Evolutionary conservation across 768 basidiomycete genomes (phyloP), one percentile per base, ranked within the genome.

Genomic region (Boletus rubescentipes): DNA sequence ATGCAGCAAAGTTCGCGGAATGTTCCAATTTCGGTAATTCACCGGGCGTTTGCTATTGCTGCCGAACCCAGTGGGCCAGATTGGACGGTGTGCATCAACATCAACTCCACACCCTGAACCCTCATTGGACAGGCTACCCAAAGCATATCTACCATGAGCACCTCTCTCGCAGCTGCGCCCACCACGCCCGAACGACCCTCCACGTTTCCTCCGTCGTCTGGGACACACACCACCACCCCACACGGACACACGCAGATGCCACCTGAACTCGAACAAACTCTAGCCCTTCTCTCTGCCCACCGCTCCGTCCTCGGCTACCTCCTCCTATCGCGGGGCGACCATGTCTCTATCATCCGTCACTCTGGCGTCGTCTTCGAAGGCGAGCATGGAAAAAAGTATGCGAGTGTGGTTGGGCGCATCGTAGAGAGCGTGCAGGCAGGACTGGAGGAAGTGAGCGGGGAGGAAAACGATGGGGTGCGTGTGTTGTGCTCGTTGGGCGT

Each of bases 261-360:
- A 12, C 84, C 89, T n/a, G 91, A 93, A 63, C 82, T 94, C 45
- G 92, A 93, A 68, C 82, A 86, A 58, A 93, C 87, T 0, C 79
- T 95, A 12, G 70, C 85, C 1, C 72, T 87, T 57, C 78, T 96
- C 48, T 86, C 91, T 2, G 80, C 89, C 5, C 89, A 95, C 65
- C 81, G 90, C 16, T 87, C 90, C 18, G 92, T 95, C 4, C 81
- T 92, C 7, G 93, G 93, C 2, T 94, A 94, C 67, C 80, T 96
- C 64, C 80, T 95, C 1, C 76, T 95, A 31, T 87, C 91, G 4
- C 79, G 91, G 5, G 81, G 84, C 1, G 80, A 80, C 42, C 86
- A 85, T 7, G 80, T 83, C 18, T 84, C 85, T 61, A 92, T 97
- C 59, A 87, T 97, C 61, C 80, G 90, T 31, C 86, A 91, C 62